These are phyloP conservation scores for Penicillium bialowiezense DNA, from an alignment of 495 filamentous ascomycete genomes.

Conservation along the genomic window DNA sequence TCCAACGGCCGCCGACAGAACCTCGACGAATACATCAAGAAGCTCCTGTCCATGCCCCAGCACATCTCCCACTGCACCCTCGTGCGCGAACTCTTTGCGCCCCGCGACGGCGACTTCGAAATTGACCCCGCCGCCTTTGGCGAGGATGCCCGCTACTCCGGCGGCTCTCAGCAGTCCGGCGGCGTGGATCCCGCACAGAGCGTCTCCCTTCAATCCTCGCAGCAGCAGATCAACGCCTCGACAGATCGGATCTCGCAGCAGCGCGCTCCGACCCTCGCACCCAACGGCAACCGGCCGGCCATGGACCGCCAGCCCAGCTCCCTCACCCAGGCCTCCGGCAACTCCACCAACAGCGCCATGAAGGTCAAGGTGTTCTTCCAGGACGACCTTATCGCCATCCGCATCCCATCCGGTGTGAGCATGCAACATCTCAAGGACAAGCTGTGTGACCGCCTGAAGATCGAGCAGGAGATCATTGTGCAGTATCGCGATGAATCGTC, in stretches of 20 bases:
- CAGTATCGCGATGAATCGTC: constrained; percentile 86
- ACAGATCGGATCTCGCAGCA: constrained; percentile 60
- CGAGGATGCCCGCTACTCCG: constrained; percentile 68
- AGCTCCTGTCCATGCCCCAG: constrained; percentile 74
- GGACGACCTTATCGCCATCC: constrained; percentile 86
- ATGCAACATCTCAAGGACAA: constrained; percentile 80
- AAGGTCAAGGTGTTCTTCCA: constrained; percentile 95
- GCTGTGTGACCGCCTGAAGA: constrained; percentile 71
- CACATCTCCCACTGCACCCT: constrained; percentile 81
- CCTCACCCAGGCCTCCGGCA: constrained; percentile 64
- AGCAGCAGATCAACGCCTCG: constrained; percentile 64
- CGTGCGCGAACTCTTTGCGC: constrained; percentile 86
- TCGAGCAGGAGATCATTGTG: constrained; percentile 68
- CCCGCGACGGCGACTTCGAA: constrained; percentile 87
- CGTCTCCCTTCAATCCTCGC: constrained; percentile 73
- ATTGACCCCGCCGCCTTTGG: constrained; percentile 67
- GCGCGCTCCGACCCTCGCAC: constrained; percentile 46
- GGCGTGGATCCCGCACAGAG: constrained; percentile 47
- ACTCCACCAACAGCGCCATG: constrained; percentile 53
- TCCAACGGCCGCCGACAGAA: constrained; percentile 89
- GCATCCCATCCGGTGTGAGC: constrained; percentile 75
- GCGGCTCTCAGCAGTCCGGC: constrained; percentile 70
- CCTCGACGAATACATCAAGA: constrained; percentile 91
- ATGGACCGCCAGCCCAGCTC: constrained; percentile 73
- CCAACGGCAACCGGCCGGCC: constrained; percentile 44